Evolutionary conservation across 164 flowering plant genomes (phyloP).

Genomic region (Buxus sempervirens): DNA sequence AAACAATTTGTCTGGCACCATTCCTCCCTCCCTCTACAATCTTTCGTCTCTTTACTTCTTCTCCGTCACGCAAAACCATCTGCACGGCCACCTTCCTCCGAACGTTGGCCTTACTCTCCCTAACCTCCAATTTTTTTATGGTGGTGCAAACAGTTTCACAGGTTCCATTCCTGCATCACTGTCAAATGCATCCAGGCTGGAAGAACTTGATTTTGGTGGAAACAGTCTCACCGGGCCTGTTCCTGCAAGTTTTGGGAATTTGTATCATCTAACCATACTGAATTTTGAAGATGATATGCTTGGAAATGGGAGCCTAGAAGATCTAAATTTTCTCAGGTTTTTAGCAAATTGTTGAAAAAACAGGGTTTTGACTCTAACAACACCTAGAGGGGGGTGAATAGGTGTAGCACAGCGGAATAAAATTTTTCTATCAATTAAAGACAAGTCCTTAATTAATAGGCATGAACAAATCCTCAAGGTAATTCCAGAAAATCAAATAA

Average conservation of each 20-base stretch:
- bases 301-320: conserved; percentile 10
- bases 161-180: conserved; percentile 28
- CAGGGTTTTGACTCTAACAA: too few relatives aligned
- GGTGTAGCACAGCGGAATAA: too few relatives aligned
- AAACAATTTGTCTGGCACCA: conserved; percentile 19
- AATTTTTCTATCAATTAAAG: too few relatives aligned
- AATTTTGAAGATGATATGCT: conserved; percentile 12
- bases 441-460: too few relatives aligned
- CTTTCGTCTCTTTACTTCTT: conserved; percentile 15
- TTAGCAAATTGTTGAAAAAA: too few relatives aligned
- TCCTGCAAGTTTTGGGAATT: conserved; percentile 14
- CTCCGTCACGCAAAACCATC: conserved; percentile 16
- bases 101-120: conserved; percentile 17
- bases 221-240: conserved; percentile 21
- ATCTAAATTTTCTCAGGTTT: conserved; percentile 19
- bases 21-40: conserved; percentile 16
- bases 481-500: too few relatives aligned
- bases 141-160: conserved; percentile 12
- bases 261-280: conserved; percentile 4
- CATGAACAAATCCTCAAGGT: too few relatives aligned
- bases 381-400: too few relatives aligned
- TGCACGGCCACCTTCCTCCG: conserved; percentile 7
- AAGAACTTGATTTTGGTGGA: conserved; percentile 1
- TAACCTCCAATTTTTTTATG: conserved; percentile 12
- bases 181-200: conserved; percentile 21